Conservation (phyloP, 805 yeast species). For the Zygoascus bituminiphila region DNA sequence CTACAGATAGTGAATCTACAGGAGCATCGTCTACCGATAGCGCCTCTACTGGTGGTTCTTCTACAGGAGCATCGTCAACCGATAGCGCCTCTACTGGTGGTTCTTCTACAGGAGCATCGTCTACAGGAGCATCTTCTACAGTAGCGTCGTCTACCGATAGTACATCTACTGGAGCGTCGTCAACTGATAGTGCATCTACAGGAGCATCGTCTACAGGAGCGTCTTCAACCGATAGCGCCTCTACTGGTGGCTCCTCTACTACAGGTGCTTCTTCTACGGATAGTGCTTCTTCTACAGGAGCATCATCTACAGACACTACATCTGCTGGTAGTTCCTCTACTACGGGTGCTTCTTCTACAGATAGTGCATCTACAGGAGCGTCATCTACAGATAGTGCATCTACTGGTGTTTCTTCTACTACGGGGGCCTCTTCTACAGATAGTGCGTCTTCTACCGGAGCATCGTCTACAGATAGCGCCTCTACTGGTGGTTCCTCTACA, state of each 20-base stretch:
- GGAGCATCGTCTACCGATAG: neutral
- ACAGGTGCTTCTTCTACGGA: neutral
- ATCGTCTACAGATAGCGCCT: neutral
- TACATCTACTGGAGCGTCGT: neutral
- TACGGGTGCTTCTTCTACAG: constrained; percentile 5
- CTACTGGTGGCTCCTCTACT: neutral
- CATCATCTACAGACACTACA: neutral
- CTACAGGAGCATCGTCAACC: neutral
- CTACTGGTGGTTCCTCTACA: neutral
- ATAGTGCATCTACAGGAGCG: constrained; percentile 6
- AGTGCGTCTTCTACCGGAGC: neutral
- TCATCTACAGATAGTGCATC: constrained; percentile 3
- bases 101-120: constrained; percentile 2
- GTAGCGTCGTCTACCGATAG: too few relatives aligned
- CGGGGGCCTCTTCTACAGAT: neutral
- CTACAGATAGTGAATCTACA: neutral
- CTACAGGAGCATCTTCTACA: constrained; percentile 5
- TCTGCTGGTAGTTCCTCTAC: constrained; percentile 3
- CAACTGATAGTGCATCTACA: neutral
- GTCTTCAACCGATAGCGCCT: neutral
- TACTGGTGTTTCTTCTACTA: constrained; percentile 4
- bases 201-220: neutral
- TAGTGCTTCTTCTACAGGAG: neutral
- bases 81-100: constrained; percentile 6
- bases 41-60: neutral